Evolutionary conservation across 2,329 filamentous ascomycete species (phyloP).

Genomic region (Scorias spongiosa): DNA sequence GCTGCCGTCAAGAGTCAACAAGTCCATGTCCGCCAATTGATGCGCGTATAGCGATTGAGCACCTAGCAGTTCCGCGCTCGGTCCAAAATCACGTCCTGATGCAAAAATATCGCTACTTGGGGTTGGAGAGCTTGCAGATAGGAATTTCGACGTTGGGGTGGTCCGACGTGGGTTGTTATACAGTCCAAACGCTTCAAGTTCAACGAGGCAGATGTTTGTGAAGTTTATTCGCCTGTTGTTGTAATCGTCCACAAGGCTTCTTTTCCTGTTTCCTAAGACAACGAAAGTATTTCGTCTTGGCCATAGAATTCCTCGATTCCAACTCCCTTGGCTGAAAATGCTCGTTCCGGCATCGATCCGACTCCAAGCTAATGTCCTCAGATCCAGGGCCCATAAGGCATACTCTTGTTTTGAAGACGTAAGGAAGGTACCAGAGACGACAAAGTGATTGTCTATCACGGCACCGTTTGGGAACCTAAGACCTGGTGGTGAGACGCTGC

Average conservation of each 20-base stretch:
- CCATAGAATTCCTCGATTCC: constrained; percentile 93
- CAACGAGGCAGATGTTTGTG: constrained; percentile 89
- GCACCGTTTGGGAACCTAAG: constrained; percentile 92
- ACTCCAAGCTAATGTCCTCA: constrained; percentile 80
- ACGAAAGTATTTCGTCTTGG: constrained; percentile 88
- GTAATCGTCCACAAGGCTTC: constrained; percentile 92
- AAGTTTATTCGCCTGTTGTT: constrained; percentile 97
- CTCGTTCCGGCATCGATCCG: constrained; percentile 88
- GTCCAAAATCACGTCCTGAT: constrained; percentile 60
- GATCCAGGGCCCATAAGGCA: constrained; percentile 84
- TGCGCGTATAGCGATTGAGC: constrained; percentile 61
- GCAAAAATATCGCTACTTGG: constrained; percentile 36
- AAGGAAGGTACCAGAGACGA: constrained; percentile 92
- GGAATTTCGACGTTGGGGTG: constrained; percentile 64
- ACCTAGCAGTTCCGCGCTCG: constrained; percentile 72
- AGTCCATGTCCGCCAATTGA: constrained; percentile 95
- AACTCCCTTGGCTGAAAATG: constrained; percentile 92
- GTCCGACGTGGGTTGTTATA: constrained; percentile 85
- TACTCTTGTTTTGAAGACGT: constrained; percentile 98
- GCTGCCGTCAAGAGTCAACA: constrained; percentile 80
- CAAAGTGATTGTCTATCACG: constrained; percentile 88
- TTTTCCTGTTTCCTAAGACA: constrained; percentile 82
- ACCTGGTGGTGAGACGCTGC: constrained; percentile 74
- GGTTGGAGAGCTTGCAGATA: constrained; percentile 60
- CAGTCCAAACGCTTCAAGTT: constrained; percentile 90